phyloP scores from a whole-genome alignment of 2,329 filamentous ascomycete species.

The Zasmidium citrigriseum region DNA sequence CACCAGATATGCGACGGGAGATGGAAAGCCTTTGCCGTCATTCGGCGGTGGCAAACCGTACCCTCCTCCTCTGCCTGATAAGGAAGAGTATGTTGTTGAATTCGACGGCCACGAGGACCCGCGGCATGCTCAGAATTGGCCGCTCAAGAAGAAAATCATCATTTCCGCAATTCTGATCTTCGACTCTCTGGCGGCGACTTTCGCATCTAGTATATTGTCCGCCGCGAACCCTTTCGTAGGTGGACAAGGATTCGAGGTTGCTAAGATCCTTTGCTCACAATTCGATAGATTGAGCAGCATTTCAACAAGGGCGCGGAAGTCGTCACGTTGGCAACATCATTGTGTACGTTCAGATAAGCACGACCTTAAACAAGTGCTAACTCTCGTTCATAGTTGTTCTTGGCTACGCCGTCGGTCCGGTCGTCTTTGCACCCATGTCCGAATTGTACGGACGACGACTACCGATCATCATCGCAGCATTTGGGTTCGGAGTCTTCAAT shows the following conservation, averaged over 20 bases:
- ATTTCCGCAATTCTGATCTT: slow-evolving; percentile 71
- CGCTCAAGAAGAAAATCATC: slow-evolving; percentile 72
- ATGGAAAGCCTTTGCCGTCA: slow-evolving; percentile 37
- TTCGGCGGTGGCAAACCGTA: slow-evolving; percentile 46
- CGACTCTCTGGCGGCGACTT: slow-evolving; percentile 70
- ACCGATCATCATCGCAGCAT: slow-evolving; percentile 46
- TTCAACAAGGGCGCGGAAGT: slow-evolving; percentile 46
- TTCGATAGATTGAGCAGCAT: slow-evolving; percentile 39
- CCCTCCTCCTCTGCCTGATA: slow-evolving; percentile 71
- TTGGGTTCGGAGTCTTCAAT: slow-evolving; percentile 48
- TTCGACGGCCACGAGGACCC: slow-evolving; percentile 85
- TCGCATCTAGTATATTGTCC: slow-evolving; percentile 57
- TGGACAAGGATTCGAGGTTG: slow-evolving; percentile 18
- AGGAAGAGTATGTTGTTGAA: slow-evolving; percentile 75
- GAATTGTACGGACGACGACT: slow-evolving; percentile 49
- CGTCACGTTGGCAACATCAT: slow-evolving; percentile 46
- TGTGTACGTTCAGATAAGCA: slow-evolving; percentile 41
- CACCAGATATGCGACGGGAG: slow-evolving; percentile 36
- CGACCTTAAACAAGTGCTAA: slow-evolving; percentile 40
- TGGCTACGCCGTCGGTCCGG: slow-evolving; percentile 29
- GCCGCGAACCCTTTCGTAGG: slow-evolving; percentile 40
- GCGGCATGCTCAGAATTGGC: slow-evolving; percentile 85
- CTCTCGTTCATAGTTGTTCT: slow-evolving; percentile 38
- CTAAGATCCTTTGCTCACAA: no score
- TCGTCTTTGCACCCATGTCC: slow-evolving; percentile 45